Conservation (phyloP, 306 rosid species). For the Myrica gale region DNA sequence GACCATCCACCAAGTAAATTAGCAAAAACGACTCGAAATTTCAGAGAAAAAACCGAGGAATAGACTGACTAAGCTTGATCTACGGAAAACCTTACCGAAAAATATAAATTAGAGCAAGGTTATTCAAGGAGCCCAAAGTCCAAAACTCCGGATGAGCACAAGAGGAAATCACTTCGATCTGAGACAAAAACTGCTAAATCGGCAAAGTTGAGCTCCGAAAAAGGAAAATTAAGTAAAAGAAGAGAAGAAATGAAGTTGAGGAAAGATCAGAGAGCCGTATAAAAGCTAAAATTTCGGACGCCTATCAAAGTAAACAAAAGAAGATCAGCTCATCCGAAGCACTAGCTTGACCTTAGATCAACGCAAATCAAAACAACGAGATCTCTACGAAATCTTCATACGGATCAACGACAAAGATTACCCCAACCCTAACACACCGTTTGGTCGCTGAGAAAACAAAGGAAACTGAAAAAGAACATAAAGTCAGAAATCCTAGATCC, state of each 20-base stretch:
- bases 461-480: neutral
- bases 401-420: constrained; percentile 26
- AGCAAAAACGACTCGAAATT: neutral
- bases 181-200: constrained; percentile 12
- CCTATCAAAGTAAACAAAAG: neutral
- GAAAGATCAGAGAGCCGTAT: constrained; percentile 9
- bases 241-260: neutral
- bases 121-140: neutral
- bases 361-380: constrained; percentile 4
- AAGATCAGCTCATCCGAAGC: constrained; percentile 8
- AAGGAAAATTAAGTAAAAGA: neutral
- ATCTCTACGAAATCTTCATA: constrained; percentile 9
- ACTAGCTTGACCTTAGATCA: constrained; percentile 38
- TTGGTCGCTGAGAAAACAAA: neutral
- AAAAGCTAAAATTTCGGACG: constrained; percentile 27
- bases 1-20: constrained; percentile 5
- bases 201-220: neutral
- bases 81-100: constrained; percentile 9
- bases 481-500: constrained; percentile 18
- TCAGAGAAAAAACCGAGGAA: constrained; percentile 20
- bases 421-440: neutral
- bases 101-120: neutral
- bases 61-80: constrained; percentile 21
- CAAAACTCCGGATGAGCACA: constrained; percentile 2
- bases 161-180: constrained; percentile 18